Base-by-base conservation (phyloP, 2,329 filamentous ascomycete species). In the Metarhizium sp. region DNA sequence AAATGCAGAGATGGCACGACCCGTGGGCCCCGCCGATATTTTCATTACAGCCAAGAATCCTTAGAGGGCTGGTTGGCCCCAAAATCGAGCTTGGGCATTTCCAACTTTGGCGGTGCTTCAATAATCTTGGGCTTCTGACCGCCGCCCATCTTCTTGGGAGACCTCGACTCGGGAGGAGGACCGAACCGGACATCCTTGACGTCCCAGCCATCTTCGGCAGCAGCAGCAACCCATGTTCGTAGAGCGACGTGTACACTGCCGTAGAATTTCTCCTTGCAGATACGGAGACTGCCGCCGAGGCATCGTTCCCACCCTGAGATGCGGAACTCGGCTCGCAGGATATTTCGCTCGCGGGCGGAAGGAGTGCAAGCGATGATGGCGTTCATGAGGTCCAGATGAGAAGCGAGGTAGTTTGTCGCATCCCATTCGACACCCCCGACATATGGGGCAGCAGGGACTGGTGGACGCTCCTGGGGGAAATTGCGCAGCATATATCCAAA, bases 401-500 rank as follows among this genome's bases (percentile, higher is more conserved):
- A 89, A 18, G 92, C 90, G 11, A 97, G 78, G 68, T 97, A 97
- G 71, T 96, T 96, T 10, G 94, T 97, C 2, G 94, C 94, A 67
- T 97, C 94, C 94, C 94, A 97, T 71, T 99, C 94, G 10, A 97
- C 94, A 54, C 94, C 92, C 51, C 94, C 94, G 46, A 97, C 92
- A 66, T 97, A 97, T 1, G 92, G 92, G 5, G 92, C 92, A 16
- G 94, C 92, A 30, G 92, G 90, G 1, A 97, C 91, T 0, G 94
- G 94, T 3, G 92, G 88, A 0, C 91, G 85, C 62, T 92, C 88
- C 50, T 85, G 82, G 0, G 94, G 92, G 67, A 96, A 97, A 71
- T 92, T 82, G 18, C 80, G 78, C 51, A 78, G 66, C 77, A 85
- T 88, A 75, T 82, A 88, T 50, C 77, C 77, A 61, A 80, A 80